Conservation (phyloP, 352 stramenopile species). For the Phytophthora lateralis region DNA sequence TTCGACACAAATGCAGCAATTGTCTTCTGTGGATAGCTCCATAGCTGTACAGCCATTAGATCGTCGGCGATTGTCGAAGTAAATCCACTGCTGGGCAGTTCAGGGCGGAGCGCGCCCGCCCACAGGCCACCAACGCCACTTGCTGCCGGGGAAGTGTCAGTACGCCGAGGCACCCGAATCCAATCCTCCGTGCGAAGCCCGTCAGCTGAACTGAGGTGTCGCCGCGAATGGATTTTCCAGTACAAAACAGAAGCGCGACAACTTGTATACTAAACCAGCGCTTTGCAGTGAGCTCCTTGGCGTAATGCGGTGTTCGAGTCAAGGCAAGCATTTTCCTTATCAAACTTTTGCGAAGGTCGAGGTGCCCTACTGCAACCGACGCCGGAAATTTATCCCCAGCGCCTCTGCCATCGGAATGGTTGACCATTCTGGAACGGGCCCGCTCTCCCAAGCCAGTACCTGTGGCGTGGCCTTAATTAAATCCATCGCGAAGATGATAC, state of each 20-base stretch:
- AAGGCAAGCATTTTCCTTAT: too few species aligned
- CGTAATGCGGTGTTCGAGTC: too few species aligned
- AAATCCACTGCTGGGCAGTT: neutral
- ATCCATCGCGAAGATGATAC: too few species aligned
- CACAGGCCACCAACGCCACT: neutral
- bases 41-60: neutral
- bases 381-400: neutral
- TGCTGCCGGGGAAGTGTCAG: neutral
- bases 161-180: slow-evolving; percentile 1
- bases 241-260: neutral
- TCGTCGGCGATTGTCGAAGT: neutral
- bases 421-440: neutral
- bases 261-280: slow-evolving; percentile 8
- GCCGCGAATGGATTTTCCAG: slow-evolving; percentile 7
- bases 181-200: slow-evolving; percentile 13
- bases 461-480: neutral
- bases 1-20: too few species aligned
- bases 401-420: neutral
- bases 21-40: too few species aligned
- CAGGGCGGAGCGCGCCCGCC: neutral
- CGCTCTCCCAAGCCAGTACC: neutral
- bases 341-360: neutral
- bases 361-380: neutral
- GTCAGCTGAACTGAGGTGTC: slow-evolving; percentile 11
- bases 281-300: too few species aligned